phyloP scores from a whole-genome alignment of 768 basidiomycete species.

The Mycena belliarum region DNA sequence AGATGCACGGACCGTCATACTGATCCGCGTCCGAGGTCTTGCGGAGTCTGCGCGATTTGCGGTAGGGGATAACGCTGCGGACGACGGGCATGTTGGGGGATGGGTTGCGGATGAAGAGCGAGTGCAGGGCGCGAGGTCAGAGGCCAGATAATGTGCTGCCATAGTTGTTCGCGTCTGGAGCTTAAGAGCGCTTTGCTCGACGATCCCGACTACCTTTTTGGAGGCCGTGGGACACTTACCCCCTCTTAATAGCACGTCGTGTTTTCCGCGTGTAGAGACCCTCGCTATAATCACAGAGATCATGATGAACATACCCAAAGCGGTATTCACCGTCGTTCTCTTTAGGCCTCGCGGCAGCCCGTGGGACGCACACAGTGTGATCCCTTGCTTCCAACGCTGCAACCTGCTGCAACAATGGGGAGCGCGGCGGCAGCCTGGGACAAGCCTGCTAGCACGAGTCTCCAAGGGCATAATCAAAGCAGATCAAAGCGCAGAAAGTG shows the following conservation, averaged over 20 bases:
- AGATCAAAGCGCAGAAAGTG: slow-evolving; percentile 1
- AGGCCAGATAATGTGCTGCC: not conserved
- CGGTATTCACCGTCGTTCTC: not conserved
- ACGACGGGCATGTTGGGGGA: slow-evolving; percentile 5
- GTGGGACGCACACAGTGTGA: not conserved
- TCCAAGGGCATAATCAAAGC: not conserved
- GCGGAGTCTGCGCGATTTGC: slow-evolving; percentile 9
- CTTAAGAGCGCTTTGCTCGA: slow-evolving; percentile 3
- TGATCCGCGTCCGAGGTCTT: not conserved
- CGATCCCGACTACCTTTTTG: not conserved
- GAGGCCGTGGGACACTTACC: slow-evolving; percentile 12
- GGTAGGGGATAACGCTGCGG: slow-evolving; percentile 1
- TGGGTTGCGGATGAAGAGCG: not conserved
- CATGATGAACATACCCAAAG: slow-evolving; percentile 1
- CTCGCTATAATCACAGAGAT: not conserved
- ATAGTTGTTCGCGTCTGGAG: not conserved
- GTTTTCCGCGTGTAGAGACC: not conserved
- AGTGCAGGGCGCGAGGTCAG: not conserved
- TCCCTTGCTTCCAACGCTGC: not conserved
- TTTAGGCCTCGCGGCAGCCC: not conserved
- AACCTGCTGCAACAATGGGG: not conserved
- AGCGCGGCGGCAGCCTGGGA: not conserved
- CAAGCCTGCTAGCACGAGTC: not conserved
- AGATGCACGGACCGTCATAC: not conserved
- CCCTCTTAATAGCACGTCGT: slow-evolving; percentile 5